These are phyloP conservation scores for Chrysoporthe deuterocubensis DNA, from an alignment of 2,329 filamentous ascomycete genomes.

Conservation along the genomic window DNA sequence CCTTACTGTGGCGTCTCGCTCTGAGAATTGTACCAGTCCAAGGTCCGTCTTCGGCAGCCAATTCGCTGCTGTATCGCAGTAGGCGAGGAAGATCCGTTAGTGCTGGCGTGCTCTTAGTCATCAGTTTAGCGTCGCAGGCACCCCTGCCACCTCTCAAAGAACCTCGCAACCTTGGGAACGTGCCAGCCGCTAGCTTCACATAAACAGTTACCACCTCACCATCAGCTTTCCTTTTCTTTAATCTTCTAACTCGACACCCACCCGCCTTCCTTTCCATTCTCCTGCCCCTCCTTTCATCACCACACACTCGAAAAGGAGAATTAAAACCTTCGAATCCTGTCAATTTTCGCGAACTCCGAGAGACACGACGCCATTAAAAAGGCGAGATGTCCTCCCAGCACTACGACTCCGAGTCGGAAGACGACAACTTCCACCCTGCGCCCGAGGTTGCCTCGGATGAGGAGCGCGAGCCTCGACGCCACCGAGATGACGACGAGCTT, in stretches of 20 bases:
- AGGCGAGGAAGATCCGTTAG: too few relatives aligned
- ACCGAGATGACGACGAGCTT: constrained; percentile 42
- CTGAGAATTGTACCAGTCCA: too few relatives aligned
- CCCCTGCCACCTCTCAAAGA: constrained; percentile 27
- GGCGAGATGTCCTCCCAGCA: constrained; percentile 53
- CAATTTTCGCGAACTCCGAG: neutral
- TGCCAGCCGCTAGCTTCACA: constrained; percentile 26
- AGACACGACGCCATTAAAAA: neutral
- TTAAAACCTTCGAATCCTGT: too few relatives aligned
- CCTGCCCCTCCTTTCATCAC: neutral
- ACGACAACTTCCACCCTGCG: constrained; percentile 87
- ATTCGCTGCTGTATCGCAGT: too few relatives aligned
- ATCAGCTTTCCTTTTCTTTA: constrained; percentile 23
- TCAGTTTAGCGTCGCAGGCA: constrained; percentile 14
- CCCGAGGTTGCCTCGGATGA: constrained; percentile 75
- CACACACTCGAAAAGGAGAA: neutral
- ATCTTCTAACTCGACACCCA: neutral
- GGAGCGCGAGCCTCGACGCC: constrained; percentile 45
- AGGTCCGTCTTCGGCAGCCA: too few relatives aligned
- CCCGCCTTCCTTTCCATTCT: neutral
- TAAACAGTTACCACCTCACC: constrained; percentile 11
- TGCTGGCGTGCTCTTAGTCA: constrained; percentile 6
- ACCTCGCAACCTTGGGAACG: constrained; percentile 19
- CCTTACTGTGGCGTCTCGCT: neutral
- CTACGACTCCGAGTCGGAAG: constrained; percentile 74